Conservation (phyloP, 2,329 filamentous ascomycete species). For the Paracoccidioides brasiliensis region DNA sequence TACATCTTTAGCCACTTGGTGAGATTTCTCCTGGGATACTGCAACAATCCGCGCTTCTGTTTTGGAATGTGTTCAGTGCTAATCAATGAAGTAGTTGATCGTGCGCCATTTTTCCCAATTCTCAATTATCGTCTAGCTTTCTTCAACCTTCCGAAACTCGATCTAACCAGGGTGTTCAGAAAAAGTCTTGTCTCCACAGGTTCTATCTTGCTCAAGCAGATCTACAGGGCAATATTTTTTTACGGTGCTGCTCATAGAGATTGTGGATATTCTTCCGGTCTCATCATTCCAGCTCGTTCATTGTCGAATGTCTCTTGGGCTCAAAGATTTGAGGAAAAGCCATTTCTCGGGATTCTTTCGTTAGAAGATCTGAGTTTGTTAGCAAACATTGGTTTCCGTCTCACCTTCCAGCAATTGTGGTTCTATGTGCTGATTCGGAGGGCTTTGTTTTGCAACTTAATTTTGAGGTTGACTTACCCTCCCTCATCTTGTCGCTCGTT, state of each 20-base stretch:
- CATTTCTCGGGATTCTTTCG: constrained; percentile 10
- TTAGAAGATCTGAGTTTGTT: constrained; percentile 8
- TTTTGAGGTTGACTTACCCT: constrained; percentile 21
- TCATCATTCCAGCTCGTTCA: background rate
- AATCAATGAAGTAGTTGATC: constrained; percentile 28
- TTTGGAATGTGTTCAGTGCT: constrained; percentile 21
- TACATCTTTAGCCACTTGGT: constrained; percentile 18
- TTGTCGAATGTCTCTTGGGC: background rate
- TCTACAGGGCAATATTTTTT: background rate
- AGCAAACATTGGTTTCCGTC: constrained; percentile 1
- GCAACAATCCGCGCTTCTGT: constrained; percentile 17
- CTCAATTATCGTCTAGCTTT: constrained; percentile 20
- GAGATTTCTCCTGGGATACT: constrained; percentile 9
- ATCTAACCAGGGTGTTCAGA: constrained; percentile 3
- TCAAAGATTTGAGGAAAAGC: constrained; percentile 2
- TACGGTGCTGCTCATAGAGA: background rate
- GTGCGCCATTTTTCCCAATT: constrained; percentile 16
- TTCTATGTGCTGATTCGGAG: constrained; percentile 26
- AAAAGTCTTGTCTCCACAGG: background rate
- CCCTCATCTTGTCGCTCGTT: constrained; percentile 31
- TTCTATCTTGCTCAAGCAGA: background rate
- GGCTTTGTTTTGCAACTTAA: constrained; percentile 16
- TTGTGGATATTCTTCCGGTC: background rate
- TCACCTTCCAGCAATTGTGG: constrained; percentile 15
- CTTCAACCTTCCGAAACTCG: constrained; percentile 19